These are phyloP conservation scores for Septoria petroselini DNA, from an alignment of 2,329 filamentous ascomycete species.

Conservation along the genomic window DNA sequence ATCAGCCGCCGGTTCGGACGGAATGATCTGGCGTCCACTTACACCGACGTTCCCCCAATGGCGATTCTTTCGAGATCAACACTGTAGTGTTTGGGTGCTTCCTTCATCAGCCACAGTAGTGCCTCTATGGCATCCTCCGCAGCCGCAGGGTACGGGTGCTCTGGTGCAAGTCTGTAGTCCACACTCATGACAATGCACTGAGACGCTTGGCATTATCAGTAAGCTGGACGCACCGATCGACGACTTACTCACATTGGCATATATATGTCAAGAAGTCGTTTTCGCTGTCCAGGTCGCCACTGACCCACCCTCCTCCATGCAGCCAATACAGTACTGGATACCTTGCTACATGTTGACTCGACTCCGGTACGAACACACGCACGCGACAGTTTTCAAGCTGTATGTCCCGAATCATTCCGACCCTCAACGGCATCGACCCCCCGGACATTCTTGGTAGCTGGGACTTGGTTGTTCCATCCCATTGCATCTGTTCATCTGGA, in stretches of 20 bases:
- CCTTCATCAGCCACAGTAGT: slow-evolving; percentile 40
- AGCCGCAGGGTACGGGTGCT: slow-evolving; percentile 46
- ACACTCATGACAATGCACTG: slow-evolving; percentile 25
- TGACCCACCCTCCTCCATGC: slow-evolving; percentile 21
- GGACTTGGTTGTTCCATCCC: slow-evolving; percentile 21
- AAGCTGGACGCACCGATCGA: neutral
- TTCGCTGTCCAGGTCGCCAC: slow-evolving; percentile 23
- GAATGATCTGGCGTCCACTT: neutral
- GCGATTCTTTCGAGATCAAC: slow-evolving; percentile 22
- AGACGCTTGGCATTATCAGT: slow-evolving; percentile 10
- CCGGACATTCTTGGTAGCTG: slow-evolving; percentile 14
- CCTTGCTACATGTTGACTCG: slow-evolving; percentile 10
- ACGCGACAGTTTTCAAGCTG: slow-evolving; percentile 19
- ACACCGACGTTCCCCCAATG: slow-evolving; percentile 22
- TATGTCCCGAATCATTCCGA: slow-evolving; percentile 19
- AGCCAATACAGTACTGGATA: slow-evolving; percentile 14
- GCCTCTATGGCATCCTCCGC: slow-evolving; percentile 47
- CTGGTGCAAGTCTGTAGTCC: slow-evolving; percentile 45
- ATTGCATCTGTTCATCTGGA: slow-evolving; percentile 20
- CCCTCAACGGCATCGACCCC: slow-evolving; percentile 16
- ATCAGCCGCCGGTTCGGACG: neutral
- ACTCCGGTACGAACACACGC: slow-evolving; percentile 23
- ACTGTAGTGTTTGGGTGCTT: slow-evolving; percentile 17
- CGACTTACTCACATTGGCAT: slow-evolving; percentile 20
- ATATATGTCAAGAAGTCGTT: slow-evolving; percentile 27